phyloP scores from a whole-genome alignment of 2,329 filamentous ascomycete species.

The Monosporascus sp. region DNA sequence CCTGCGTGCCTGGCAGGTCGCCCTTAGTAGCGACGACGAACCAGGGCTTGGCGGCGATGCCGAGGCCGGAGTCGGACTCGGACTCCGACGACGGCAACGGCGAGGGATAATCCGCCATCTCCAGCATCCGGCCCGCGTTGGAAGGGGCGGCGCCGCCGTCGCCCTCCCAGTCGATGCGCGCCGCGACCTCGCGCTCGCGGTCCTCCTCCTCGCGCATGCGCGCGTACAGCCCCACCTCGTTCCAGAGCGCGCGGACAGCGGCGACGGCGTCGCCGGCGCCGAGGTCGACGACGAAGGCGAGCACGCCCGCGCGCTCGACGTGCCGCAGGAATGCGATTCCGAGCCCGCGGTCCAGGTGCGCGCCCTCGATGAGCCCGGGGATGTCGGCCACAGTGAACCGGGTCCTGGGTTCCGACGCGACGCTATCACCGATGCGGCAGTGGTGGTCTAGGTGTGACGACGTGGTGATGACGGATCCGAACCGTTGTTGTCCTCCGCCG shows the following conservation, averaged over 20 bases:
- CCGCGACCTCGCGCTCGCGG: conserved; percentile 55
- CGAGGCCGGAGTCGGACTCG: conserved; percentile 38
- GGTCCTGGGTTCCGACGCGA: conserved; percentile 48
- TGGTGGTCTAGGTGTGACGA: conserved; percentile 12
- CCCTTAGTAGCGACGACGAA: conserved; percentile 94
- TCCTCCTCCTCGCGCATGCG: conserved; percentile 72
- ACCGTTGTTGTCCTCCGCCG: neutral
- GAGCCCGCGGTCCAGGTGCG: conserved; percentile 85
- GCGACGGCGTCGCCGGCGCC: conserved; percentile 71
- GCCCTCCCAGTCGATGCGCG: conserved; percentile 53
- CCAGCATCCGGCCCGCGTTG: conserved; percentile 18
- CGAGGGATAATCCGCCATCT: conserved; percentile 20
- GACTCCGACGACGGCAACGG: conserved; percentile 2
- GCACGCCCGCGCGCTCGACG: conserved; percentile 85
- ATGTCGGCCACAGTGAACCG: conserved; percentile 95
- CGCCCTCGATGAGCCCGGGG: conserved; percentile 85
- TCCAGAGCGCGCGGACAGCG: conserved; percentile 80
- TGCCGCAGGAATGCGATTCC: conserved; percentile 90
- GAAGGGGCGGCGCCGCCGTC: conserved; percentile 33
- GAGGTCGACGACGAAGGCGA: conserved; percentile 91
- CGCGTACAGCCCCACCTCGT: conserved; percentile 82
- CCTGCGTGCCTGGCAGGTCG: conserved; percentile 71
- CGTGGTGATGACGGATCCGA: conserved; percentile 24
- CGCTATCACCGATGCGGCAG: neutral
- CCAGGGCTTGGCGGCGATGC: conserved; percentile 93